Evolutionary conservation across 108 stramenopile genomes (phyloP).

Genomic region (Pseudonitzschia pungens): DNA sequence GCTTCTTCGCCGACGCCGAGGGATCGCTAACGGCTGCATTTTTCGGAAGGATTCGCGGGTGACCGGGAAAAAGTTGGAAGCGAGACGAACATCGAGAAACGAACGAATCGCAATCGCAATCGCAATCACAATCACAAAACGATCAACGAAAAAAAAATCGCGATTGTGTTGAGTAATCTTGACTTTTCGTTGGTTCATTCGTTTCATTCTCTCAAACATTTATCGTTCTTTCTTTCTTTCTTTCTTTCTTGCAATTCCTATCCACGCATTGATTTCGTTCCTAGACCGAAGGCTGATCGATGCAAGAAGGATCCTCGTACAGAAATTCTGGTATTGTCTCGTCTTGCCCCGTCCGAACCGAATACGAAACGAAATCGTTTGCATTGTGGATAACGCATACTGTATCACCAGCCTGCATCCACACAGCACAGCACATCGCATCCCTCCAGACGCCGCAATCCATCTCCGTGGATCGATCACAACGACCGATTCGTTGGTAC

Average conservation of each 20-base stretch:
- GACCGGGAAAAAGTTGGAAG: background rate
- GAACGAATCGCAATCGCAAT: background rate
- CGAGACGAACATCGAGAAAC: background rate
- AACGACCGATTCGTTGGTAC: background rate
- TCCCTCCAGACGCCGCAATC: too few relatives aligned
- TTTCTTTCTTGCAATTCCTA: background rate
- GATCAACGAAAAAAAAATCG: constrained; percentile 10
- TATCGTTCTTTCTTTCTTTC: constrained; percentile 5
- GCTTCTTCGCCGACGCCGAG: background rate
- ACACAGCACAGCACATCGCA: too few relatives aligned
- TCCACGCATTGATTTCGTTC: too few relatives aligned
- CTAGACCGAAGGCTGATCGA: too few relatives aligned
- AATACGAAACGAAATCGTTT: too few relatives aligned
- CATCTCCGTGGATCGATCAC: too few relatives aligned
- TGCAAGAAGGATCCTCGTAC: too few relatives aligned
- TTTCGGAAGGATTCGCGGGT: background rate
- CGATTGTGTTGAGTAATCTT: background rate
- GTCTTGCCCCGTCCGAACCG: too few relatives aligned
- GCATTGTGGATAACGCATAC: too few relatives aligned
- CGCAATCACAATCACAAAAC: too few relatives aligned
- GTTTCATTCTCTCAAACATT: background rate
- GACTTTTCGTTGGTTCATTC: background rate
- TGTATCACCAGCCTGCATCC: too few relatives aligned
- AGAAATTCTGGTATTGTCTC: too few relatives aligned
- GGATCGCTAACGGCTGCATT: background rate